phyloP scores from a whole-genome alignment of 768 basidiomycete genomes.

The Phaffia tasmanica region DNA sequence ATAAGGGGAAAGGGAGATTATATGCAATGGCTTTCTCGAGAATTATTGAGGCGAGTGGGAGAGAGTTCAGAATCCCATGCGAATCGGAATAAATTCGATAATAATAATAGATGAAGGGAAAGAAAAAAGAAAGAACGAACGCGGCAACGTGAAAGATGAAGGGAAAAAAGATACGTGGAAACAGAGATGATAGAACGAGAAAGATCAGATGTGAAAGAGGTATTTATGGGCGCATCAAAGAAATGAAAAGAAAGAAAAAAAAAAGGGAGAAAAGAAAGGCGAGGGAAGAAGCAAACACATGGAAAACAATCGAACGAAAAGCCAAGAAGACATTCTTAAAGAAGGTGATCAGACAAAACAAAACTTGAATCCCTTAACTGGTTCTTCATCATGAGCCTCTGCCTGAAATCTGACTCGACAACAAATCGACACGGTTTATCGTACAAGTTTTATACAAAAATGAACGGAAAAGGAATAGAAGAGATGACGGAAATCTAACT shows the following conservation, averaged over 20 bases:
- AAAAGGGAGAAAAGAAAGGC: neutral
- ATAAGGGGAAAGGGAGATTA: too few relatives aligned
- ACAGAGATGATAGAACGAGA: neutral
- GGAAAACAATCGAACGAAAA: neutral
- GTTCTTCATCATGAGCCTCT: neutral
- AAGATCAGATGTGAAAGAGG: neutral
- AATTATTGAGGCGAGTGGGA: too few relatives aligned
- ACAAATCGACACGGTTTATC: neutral
- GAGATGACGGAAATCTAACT: neutral
- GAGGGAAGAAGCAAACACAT: neutral
- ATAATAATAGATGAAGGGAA: neutral
- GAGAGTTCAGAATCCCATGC: too few relatives aligned
- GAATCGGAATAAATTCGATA: too few relatives aligned
- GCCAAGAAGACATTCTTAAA: neutral
- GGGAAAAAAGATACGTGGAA: neutral
- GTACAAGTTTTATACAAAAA: constrained; percentile 1
- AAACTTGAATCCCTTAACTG: too few relatives aligned
- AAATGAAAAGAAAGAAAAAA: neutral
- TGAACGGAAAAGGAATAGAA: neutral
- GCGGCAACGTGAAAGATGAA: neutral
- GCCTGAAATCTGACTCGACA: neutral
- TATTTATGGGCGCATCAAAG: too few relatives aligned
- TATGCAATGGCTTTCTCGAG: too few relatives aligned
- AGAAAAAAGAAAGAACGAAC: neutral
- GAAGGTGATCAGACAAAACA: neutral